Base-by-base conservation (phyloP, 805 yeast species). In the Candida xiaguanensis region DNA sequence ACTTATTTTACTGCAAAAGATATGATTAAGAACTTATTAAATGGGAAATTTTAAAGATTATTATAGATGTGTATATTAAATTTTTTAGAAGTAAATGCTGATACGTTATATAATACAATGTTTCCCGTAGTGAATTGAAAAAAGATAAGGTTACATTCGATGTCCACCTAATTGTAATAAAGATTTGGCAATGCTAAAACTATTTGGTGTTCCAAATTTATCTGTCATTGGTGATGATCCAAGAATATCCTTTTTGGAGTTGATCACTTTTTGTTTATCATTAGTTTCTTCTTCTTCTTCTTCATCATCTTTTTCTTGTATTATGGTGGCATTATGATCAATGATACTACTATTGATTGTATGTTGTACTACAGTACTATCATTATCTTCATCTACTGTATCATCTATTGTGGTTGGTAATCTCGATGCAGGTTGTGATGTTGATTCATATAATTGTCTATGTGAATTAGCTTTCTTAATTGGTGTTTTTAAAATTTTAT, bases 1-100 rank as follows among this genome's bases (percentile, higher is more conserved):
- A 77, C 73, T 27, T 77, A 74, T 47, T 72, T 83, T 46, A 88
- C 96, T 11, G 99, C 76, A 17, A 70, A 65, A 49, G 89, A 87
- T 55, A 93, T 90, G 95, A 48, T 70, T 34, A 73, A 68, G 54
- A 82, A 88, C 61, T 64, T 87, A 53, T 34, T 75, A 8, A 66
- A 67, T 32, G 91, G 93, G 14, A 91, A 91, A 63, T 76, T 89
- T 49, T 87, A 65, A 49, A 7, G n/a, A n/a, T n/a, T n/a, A n/a
- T n/a, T n/a, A n/a, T n/a, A n/a, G n/a, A n/a, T n/a, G n/a, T n/a
- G n/a, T n/a, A n/a, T n/a, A n/a, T n/a, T n/a, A n/a, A n/a, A n/a
- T n/a, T n/a, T n/a, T n/a, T 24, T 24, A 13, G 17, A 31, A n/a
- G n/a, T 20, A 20, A 18, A 31, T 31, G 34, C 34, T 31, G 17